These are phyloP conservation scores for Arthroderma uncinatum DNA, from an alignment of 2,329 filamentous ascomycete genomes.

Conservation along the genomic window DNA sequence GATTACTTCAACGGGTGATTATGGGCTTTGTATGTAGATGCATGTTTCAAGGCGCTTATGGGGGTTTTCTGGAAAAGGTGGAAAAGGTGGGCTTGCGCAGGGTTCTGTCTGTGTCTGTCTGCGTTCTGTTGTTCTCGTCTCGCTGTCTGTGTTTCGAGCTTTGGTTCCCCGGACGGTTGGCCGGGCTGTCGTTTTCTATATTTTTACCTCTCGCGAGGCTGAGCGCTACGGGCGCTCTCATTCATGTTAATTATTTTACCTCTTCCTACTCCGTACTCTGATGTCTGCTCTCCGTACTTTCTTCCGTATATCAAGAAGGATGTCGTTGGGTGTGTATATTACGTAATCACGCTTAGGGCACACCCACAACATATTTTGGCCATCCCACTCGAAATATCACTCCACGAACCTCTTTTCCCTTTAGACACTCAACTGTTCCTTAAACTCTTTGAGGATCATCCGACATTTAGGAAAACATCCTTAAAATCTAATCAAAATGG, in stretches of 20 bases:
- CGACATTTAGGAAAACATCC: conserved; percentile 33
- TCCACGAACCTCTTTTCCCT: not conserved
- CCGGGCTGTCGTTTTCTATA: not conserved
- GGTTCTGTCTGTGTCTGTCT: not conserved
- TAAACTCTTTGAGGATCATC: conserved; percentile 45
- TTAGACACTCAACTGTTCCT: not conserved
- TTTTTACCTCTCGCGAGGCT: not conserved
- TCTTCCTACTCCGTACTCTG: not conserved
- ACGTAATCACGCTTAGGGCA: not conserved
- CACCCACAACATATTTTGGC: not conserved
- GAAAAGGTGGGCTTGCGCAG: not conserved
- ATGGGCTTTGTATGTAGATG: conserved; percentile 3
- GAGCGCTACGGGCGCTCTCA: not conserved
- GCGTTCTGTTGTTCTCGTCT: not conserved
- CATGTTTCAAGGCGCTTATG: conserved; percentile 2
- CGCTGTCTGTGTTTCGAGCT: not conserved
- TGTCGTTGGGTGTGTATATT: not conserved
- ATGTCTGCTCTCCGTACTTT: not conserved
- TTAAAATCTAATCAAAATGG: conserved; percentile 36
- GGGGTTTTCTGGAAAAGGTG: not conserved
- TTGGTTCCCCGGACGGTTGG: not conserved
- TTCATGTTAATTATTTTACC: not conserved
- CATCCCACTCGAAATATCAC: not conserved
- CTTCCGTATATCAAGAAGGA: too few species aligned
- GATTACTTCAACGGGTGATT: not conserved